Base-by-base conservation (phyloP, 2,329 filamentous ascomycete genomes). In the Phyllosticta paracitricarpa region DNA sequence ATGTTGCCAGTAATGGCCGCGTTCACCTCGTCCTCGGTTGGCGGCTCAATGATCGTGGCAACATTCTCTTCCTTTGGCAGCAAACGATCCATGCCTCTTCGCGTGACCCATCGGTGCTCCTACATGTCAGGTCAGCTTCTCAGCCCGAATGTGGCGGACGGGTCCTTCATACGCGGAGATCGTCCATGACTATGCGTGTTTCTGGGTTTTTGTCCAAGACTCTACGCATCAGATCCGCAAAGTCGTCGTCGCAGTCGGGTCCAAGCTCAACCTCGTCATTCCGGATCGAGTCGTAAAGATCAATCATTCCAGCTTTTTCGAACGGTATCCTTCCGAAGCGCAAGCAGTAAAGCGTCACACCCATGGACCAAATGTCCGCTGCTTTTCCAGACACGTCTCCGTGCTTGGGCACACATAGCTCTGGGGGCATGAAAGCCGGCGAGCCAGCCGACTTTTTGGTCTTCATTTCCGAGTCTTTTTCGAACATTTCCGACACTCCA, bases 401-500 rank as follows among this genome's bases (percentile, higher is more conserved):
- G 71, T 97, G 93, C 68, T 84, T 91, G 7, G 86, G 84, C 24
- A 92, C 86, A 69, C 94, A 99, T 12, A 99, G 79, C 73, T 99
- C 94, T 0, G 94, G 94, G 0, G 94, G 89, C 62, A 97, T 82
- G 69, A 99, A 99, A 0, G 94, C 94, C 0, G 94, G 94, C 3
- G 92, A 97, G 1, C 94, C 94, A 10, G 92, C 92, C 3, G 91
- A 93, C 75, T 97, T 99, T 62, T 88, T 86, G 0, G 91, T 96
- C 72, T 85, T 86, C 94, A 97, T 97, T 54, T 90, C 83, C 1
- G 83, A 84, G 62, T 88, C 81, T 72, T 95, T 96, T 70, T 93
- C 88, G 67, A 99, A 99, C 86, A 99, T 97, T 71, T 99, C 93
- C 0, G 93, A 97, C 7, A 97, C 94, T n/a, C 94, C 94, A 79